Base-by-base conservation (phyloP, 768 basidiomycete genomes). In the Suillus occidentalis region DNA sequence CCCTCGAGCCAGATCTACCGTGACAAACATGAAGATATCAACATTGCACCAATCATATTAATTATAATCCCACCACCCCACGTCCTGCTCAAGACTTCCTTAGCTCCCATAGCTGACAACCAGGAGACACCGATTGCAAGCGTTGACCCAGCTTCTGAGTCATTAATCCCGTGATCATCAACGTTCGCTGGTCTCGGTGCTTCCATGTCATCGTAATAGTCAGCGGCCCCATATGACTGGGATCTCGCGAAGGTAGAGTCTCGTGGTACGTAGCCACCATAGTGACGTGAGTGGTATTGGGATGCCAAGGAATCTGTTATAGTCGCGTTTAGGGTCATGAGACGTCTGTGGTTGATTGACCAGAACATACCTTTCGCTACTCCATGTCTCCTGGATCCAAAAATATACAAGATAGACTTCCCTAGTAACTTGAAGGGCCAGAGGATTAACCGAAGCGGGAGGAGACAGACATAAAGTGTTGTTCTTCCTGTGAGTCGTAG, bases 171-270 rank as follows among this genome's bases (percentile, higher is more conserved):
- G 12, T 42, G 6, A 2, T 31, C 22, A 5, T 13, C 52, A 16
- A 0, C 43, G 7, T 47, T 16, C 12, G 22, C 43, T 47, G 34
- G 34, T 34, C 6, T 56, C 20, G 20, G 25, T 16, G 16, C 50
- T 52, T 28, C 14, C 14, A 28, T 13, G 22, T 60, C 43, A 34
- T 58, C 34, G n/a, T 49, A 22, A 42, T 28, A 22, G 4, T 58
- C 39, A 36, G 36, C 31, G 6, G 66, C 59, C 12, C 66, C 66
- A 22, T 65, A 65, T 13, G 66, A 65, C 60, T 65, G 66, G 4
- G 61, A 31, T 9, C 52, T 45, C 7, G 58, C 36, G 20, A 66
- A 66, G 37, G n/a, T 14, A 12, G 66, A 66, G 53, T 53, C 56
- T 25, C 14, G 64, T 31, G 56, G 66, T 4, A 65, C 56, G 20